These are phyloP conservation scores for Caryopteris hybrid DNA, from an alignment of 305 asterid species.

Conservation along the genomic window DNA sequence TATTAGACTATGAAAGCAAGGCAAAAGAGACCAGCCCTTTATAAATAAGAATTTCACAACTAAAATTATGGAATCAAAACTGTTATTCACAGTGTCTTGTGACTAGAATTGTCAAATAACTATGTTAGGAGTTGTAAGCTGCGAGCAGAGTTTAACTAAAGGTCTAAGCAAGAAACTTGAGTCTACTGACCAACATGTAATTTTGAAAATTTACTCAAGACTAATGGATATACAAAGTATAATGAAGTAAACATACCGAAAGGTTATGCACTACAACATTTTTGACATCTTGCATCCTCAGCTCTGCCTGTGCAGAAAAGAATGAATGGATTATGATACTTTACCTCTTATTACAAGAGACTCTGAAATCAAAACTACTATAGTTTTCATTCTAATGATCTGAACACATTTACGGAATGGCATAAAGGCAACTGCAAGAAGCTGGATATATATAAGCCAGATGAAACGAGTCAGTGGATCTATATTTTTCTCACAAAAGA, in stretches of 20 bases:
- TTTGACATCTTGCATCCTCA: constrained; percentile 92
- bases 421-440: background rate
- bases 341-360: background rate
- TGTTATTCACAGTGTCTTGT: background rate
- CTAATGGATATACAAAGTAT: background rate
- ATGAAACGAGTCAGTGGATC: background rate
- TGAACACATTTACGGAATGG: background rate
- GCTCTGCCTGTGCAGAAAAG: constrained; percentile 71
- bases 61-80: background rate
- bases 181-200: background rate
- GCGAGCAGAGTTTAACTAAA: background rate
- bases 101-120: background rate
- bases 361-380: background rate
- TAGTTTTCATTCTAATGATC: background rate
- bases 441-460: background rate
- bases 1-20: background rate
- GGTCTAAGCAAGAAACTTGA: background rate
- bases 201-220: background rate
- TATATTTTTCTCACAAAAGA: background rate
- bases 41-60: background rate
- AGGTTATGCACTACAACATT: constrained; percentile 82
- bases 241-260: constrained; percentile 54
- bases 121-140: background rate
- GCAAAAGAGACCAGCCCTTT: background rate
- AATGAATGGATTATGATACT: background rate